Base-by-base conservation (phyloP, 768 basidiomycete genomes). In the Termitomyces sp. region DNA sequence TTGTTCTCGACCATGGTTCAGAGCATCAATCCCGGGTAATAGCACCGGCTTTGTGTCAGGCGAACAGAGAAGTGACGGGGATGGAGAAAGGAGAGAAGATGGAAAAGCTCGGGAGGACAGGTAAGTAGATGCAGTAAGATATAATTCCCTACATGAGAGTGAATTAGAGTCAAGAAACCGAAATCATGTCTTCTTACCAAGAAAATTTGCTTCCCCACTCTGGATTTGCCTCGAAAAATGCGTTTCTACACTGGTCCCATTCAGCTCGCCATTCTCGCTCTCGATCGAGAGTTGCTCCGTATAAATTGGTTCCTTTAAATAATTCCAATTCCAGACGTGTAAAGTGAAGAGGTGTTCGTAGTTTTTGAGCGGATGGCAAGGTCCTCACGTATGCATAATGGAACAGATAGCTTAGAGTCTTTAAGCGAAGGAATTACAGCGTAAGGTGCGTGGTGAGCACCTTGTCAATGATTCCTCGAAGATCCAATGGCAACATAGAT, bases 91-190 rank as follows among this genome's bases (percentile, higher is more conserved):
- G 22, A 98, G 73, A 7, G 85, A 84, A 0, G 94, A 97, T 0
- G 94, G 92, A 66, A 97, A 98, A 0, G 93, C 90, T 53, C 95
- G 83, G 1, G 94, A 95, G 1, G 92, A 92, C 38, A 93, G 74
- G 66, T 91, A 86, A 0, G 89, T 93, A 6, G 87, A 76, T 1
- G 89, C 84, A 0, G 81, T 79, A 2, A 91, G 73, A 68, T 90
- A 95, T 26, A 72, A 68, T 26, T 87, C 80, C 90, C 93, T 94
- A 54, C 32, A 9, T 9, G 26, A 33, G 51, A 43, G 54, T 53
- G 57, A 57, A 48, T 62, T 54, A 48, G 61, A 16, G 35, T n/a
- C 8, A 44, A 14, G 32, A 14, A 28, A 32, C 18, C 3, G 18
- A 44, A 28, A 24, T 18, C 16, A 35, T 38, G 54, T 32, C 49